Evolutionary conservation across 257 asterid genomes (phyloP), one percentile per base, ranked within the genome.

Genomic region (Plectranthus barbatus): DNA sequence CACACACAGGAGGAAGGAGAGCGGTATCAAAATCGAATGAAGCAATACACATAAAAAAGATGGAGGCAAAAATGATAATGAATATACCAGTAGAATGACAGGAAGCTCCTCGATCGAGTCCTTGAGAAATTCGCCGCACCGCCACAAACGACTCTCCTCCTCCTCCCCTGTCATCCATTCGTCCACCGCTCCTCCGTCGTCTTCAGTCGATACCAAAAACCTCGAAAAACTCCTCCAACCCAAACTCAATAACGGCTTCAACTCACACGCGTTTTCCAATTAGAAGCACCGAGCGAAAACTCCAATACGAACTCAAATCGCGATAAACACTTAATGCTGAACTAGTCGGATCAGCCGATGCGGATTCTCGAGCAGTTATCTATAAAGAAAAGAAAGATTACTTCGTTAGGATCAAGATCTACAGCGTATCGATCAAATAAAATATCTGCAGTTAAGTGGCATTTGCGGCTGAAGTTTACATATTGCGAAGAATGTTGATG

Each of bases 141-240:
- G 97, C 99, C 45, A 92, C 97, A 41, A 92, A 92, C 46, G 98
- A 86, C 71, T 95, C 96, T 68, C 83, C 88, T 55, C 78, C 75
- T 47, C 85, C 96, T 76, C 29, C 29, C 29, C 96, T 83, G 50
- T 89, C 96, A 64, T 86, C 95, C 97, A 92, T 84, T 39, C 70
- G 75, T 51, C 67, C 18, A 45, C 69, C 40, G 58, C 64, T 24
- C 63, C 63, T 60, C 48, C 44, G 60, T 3, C 49, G 67, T 5
- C 51, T 40, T 41, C 67, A 66, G 20, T 68, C 48, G 69, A 49
- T 67, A 54, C 10, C 7, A 13, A 52, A 41, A 33, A 14, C 56
- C 54, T 44, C 69, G n/a, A 23, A 6, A 60, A 41, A 56, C 19
- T 40, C 58, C 49, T 51, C 60, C 63, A 37, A 20, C 34, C 51